Evolutionary conservation across 2,329 filamentous ascomycete genomes (phyloP).

Genomic region (Emergomyces africanus): DNA sequence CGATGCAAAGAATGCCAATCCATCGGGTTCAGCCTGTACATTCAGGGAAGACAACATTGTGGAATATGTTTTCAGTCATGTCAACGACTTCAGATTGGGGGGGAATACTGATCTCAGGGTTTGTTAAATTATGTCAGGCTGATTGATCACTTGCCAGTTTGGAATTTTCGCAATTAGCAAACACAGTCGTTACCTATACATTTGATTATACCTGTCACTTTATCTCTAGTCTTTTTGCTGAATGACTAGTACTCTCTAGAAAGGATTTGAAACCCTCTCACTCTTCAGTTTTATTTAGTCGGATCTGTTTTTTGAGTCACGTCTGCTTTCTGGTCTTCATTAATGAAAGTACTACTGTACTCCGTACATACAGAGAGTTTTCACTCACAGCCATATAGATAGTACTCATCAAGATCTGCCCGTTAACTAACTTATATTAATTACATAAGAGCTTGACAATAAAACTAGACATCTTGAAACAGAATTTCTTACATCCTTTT

Average conservation of each 20-base stretch:
- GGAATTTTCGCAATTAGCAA: not conserved
- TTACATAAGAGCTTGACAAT: too few relatives aligned
- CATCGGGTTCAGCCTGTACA: not conserved
- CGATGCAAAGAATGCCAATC: not conserved
- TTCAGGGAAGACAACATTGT: not conserved
- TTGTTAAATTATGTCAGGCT: not conserved
- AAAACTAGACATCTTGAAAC: too few relatives aligned
- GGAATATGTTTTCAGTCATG: not conserved
- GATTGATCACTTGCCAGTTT: not conserved
- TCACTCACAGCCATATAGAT: too few relatives aligned
- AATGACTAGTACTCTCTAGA: not conserved
- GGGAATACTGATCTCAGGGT: not conserved
- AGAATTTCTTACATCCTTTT: too few relatives aligned
- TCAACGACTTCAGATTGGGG: not conserved
- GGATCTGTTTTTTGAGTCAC: too few relatives aligned
- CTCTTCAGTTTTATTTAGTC: not conserved
- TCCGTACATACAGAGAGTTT: too few relatives aligned
- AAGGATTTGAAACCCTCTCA: not conserved
- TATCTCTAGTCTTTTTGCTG: not conserved
- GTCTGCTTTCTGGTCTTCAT: too few relatives aligned
- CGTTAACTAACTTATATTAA: too few relatives aligned
- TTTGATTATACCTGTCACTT: not conserved
- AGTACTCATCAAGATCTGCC: too few relatives aligned
- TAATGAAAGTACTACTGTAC: too few relatives aligned
- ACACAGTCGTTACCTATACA: not conserved